A percentile compares a stretch with the other conserved stretches of the same genome.
Conservation (phyloP, 768 basidiomycete species). For the Collybiopsis luxurians region DNA sequence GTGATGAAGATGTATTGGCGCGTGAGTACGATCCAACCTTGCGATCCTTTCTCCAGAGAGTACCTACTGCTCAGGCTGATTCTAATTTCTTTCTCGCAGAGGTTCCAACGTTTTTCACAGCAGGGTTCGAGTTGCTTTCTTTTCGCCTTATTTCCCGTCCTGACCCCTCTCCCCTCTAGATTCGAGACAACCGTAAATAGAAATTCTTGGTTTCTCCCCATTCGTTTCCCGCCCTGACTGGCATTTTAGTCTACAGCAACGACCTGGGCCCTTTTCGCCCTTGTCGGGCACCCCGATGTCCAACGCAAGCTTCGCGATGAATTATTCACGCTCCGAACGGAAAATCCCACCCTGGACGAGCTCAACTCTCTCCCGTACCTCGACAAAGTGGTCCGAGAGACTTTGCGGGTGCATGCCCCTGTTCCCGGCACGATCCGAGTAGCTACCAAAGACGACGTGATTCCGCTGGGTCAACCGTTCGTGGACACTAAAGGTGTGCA, state of each 20-base stretch:
- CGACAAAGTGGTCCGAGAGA: constrained; percentile 44
- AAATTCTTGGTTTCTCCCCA: background rate
- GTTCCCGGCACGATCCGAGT: constrained; percentile 27
- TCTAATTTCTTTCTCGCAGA: too few species aligned
- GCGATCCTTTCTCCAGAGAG: too few species aligned
- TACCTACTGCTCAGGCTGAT: too few species aligned
- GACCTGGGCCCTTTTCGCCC: constrained; percentile 44
- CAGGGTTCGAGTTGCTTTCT: constrained; percentile 17
- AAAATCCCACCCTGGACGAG: constrained; percentile 49
- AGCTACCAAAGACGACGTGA: constrained; percentile 32
- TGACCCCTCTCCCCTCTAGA: background rate
- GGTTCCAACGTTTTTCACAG: constrained; percentile 42
- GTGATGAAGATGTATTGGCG: constrained; percentile 59
- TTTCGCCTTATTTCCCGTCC: constrained; percentile 13
- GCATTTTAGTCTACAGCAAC: constrained; percentile 15
- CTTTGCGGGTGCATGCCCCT: constrained; percentile 38
- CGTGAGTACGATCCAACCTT: constrained; percentile 31
- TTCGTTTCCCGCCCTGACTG: background rate
- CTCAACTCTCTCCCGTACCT: constrained; percentile 50
- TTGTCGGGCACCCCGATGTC: constrained; percentile 33
- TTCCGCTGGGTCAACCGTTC: constrained; percentile 33
- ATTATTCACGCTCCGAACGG: constrained; percentile 33
- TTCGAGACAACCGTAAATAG: background rate
- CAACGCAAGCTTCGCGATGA: constrained; percentile 47
- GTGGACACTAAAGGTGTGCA: constrained; percentile 28